phyloP scores from a whole-genome alignment of 371 early-diverging fungal species.

The Amoeboaphelidium occidentale region DNA sequence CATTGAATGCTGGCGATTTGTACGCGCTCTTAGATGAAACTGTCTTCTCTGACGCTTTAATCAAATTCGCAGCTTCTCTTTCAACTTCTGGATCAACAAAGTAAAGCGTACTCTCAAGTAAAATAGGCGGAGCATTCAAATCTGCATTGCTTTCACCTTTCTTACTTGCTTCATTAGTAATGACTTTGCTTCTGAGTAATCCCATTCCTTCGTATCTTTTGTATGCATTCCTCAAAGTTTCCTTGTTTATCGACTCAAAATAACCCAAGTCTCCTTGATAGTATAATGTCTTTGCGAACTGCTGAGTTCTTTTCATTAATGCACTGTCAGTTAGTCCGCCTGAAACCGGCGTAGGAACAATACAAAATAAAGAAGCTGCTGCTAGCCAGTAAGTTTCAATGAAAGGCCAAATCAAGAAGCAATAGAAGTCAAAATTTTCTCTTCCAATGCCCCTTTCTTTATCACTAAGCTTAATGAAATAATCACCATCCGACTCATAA shows the following conservation, averaged over 20 bases:
- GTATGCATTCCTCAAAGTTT: constrained; percentile 52
- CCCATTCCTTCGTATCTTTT: constrained; percentile 35
- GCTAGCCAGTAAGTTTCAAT: constrained; percentile 70
- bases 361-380: not conserved
- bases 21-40: too few species aligned
- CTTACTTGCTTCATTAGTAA: too few species aligned
- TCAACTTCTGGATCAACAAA: too few species aligned
- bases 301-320: constrained; percentile 40
- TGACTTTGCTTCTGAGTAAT: too few species aligned
- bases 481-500: constrained; percentile 5
- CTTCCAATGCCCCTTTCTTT: constrained; percentile 48
- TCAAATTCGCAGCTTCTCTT: too few species aligned
- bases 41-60: too few species aligned
- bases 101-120: too few species aligned
- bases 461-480: constrained; percentile 15
- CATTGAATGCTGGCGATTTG: too few species aligned
- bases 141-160: too few species aligned
- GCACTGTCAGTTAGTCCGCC: constrained; percentile 33
- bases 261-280: constrained; percentile 48
- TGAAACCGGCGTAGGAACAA: not conserved
- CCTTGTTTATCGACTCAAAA: constrained; percentile 62
- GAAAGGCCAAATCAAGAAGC: constrained; percentile 66
- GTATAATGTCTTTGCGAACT: constrained; percentile 53
- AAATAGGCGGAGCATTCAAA: too few species aligned
- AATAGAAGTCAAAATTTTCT: constrained; percentile 63